phyloP scores from a whole-genome alignment of 768 basidiomycete genomes.

The Piloderma croceum region DNA sequence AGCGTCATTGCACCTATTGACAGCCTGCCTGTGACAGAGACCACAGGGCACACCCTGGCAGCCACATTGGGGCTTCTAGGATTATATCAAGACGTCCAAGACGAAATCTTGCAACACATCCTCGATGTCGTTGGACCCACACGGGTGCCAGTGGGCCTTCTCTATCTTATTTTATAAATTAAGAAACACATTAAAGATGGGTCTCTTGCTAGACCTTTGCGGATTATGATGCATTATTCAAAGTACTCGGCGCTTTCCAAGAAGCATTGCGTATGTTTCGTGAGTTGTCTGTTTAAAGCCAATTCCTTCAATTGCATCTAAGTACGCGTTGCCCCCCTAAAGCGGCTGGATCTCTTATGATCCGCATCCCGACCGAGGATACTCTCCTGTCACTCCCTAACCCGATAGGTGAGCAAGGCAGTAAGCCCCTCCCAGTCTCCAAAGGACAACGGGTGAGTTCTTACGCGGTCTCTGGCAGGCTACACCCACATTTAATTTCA shows the following conservation, averaged over 20 bases:
- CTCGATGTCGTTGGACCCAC: slow-evolving; percentile 29
- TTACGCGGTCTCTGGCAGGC: background rate
- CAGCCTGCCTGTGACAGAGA: slow-evolving; percentile 29
- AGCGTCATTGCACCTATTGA: background rate
- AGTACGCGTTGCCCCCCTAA: too few species aligned
- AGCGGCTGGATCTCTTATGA: slow-evolving; percentile 35
- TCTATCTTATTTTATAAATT: background rate
- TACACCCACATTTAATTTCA: background rate
- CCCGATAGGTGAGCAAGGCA: slow-evolving; percentile 36
- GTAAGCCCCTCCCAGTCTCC: slow-evolving; percentile 28
- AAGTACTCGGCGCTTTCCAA: slow-evolving; percentile 39
- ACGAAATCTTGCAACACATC: slow-evolving; percentile 44
- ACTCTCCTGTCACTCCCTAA: slow-evolving; percentile 37
- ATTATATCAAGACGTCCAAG: slow-evolving; percentile 41
- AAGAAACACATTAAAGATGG: background rate
- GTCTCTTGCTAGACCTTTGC: slow-evolving; percentile 27
- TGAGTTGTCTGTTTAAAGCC: too few species aligned
- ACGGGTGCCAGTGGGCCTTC: slow-evolving; percentile 28
- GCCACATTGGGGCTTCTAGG: slow-evolving; percentile 44
- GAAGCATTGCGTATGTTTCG: slow-evolving; percentile 42
- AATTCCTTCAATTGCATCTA: too few species aligned
- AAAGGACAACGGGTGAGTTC: slow-evolving; percentile 34
- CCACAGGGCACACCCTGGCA: slow-evolving; percentile 44
- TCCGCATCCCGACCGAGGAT: slow-evolving; percentile 40
- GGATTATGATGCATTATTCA: slow-evolving; percentile 36